Percentiles rank a stretch among this genome's conserved stretches.
Conservation (phyloP, 768 basidiomycete species). For the Gloeostereum incarnatum region DNA sequence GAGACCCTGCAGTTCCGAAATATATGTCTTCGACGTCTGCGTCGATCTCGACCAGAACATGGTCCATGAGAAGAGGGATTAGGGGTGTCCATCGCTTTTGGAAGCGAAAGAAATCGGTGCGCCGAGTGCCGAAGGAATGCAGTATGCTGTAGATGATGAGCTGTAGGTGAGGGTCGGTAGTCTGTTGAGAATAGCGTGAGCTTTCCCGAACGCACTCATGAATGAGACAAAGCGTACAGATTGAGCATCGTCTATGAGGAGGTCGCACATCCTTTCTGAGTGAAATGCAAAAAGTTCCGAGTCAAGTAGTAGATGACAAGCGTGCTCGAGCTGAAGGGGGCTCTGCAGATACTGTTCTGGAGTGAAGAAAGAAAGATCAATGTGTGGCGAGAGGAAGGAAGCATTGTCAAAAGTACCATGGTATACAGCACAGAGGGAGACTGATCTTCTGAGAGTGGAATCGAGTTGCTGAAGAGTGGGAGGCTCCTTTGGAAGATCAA, state of each 20-base stretch:
- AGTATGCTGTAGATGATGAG: conserved; percentile 74
- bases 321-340: conserved; percentile 77
- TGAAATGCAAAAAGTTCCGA: conserved; percentile 89
- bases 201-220: conserved; percentile 7
- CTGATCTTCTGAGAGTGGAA: conserved; percentile 64
- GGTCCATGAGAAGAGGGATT: conserved; percentile 77
- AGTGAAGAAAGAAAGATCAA: conserved; percentile 9
- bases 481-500: conserved; percentile 52
- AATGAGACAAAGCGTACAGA: conserved; percentile 30
- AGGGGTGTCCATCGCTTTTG: conserved; percentile 80
- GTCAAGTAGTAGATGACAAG: conserved; percentile 63
- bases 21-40: conserved; percentile 59
- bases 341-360: conserved; percentile 80
- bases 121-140: conserved; percentile 65
- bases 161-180: conserved; percentile 78
- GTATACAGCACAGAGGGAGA: conserved; percentile 74
- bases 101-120: conserved; percentile 62
- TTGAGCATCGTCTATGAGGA: conserved; percentile 60
- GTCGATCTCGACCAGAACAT: conserved; percentile 76
- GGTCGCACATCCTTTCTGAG: conserved; percentile 85
- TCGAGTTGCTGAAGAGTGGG: conserved; percentile 72
- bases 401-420: conserved; percentile 46
- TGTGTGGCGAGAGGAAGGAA: background rate
- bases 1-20: conserved; percentile 29
- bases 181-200: conserved; percentile 28